A percentile compares a stretch with the other conserved stretches of the same genome.
These are phyloP conservation scores for Colletotrichum somersetense DNA, from an alignment of 2,329 filamentous ascomycete species.

Conservation along the genomic window DNA sequence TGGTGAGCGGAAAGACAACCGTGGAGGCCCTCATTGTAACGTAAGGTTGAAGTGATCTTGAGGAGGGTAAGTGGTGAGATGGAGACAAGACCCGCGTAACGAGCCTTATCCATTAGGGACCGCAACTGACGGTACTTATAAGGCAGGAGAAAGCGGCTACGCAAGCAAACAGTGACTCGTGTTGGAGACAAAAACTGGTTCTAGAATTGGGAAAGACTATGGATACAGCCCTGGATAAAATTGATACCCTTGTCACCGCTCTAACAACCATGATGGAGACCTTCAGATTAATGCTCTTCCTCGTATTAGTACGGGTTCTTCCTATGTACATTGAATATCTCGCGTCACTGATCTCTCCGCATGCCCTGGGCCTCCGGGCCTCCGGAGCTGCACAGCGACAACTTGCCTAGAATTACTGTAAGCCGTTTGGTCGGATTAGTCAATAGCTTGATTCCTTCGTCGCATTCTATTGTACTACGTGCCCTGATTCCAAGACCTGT, in stretches of 20 bases:
- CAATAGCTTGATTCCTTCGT: neutral
- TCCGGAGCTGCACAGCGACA: neutral
- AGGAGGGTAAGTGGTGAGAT: neutral
- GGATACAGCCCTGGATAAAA: too few relatives aligned
- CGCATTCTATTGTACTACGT: neutral
- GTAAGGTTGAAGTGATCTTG: neutral
- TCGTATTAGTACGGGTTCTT: neutral
- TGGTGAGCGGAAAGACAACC: constrained; percentile 8
- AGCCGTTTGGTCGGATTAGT: neutral
- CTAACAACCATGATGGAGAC: neutral
- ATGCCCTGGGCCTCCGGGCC: neutral
- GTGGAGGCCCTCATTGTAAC: constrained; percentile 20
- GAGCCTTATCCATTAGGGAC: too few relatives aligned
- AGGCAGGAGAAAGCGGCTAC: neutral
- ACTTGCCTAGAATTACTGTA: neutral
- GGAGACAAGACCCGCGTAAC: neutral
- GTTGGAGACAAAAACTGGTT: neutral
- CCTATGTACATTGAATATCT: neutral
- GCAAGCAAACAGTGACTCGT: too few relatives aligned
- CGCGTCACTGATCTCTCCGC: neutral
- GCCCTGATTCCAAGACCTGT: neutral
- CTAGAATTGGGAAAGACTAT: neutral
- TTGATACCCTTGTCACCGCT: neutral
- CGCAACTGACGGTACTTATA: constrained; percentile 5
- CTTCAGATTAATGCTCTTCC: too few relatives aligned